Conservation (phyloP, 2,329 filamentous ascomycete species). For the Paraconiothyrium brasiliense region DNA sequence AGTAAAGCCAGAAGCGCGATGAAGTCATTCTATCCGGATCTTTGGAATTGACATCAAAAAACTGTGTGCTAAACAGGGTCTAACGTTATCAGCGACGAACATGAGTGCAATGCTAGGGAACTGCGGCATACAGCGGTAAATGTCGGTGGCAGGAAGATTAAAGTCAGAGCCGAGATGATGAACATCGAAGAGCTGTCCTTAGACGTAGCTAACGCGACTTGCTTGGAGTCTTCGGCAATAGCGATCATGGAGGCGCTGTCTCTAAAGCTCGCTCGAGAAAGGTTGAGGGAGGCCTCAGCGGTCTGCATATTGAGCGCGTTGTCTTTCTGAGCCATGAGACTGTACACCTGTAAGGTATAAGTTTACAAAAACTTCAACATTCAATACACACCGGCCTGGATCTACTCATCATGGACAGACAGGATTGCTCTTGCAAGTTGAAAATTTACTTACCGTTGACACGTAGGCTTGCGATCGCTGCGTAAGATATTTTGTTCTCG, state of each 20-base stretch:
- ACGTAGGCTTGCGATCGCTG: conserved; percentile 17
- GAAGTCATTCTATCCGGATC: conserved; percentile 2
- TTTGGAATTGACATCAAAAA: conserved; percentile 13
- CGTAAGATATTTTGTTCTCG: conserved; percentile 12
- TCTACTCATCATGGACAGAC: no score
- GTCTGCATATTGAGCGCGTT: conserved; percentile 23
- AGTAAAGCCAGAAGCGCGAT: conserved; percentile 11
- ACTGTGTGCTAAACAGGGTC: conserved; percentile 17
- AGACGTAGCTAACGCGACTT: conserved; percentile 18
- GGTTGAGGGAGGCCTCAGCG: conserved; percentile 17
- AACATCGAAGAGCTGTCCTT: conserved; percentile 21
- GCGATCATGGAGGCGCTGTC: conserved; percentile 16
- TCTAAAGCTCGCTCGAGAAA: conserved; percentile 17
- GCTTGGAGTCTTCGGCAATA: conserved; percentile 24
- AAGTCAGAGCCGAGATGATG: conserved; percentile 23
- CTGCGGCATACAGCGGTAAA: conserved; percentile 22
- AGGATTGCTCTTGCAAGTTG: not conserved
- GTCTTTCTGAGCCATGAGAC: conserved; percentile 28
- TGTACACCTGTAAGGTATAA: conserved; percentile 19
- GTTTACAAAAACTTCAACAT: not conserved
- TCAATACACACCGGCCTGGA: no score
- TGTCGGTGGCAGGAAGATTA: conserved; percentile 24
- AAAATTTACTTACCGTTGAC: conserved; percentile 5
- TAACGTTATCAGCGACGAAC: conserved; percentile 3
- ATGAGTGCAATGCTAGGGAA: not conserved